Percentiles rank a stretch among this genome's conserved stretches.
Conservation (phyloP, 2,329 filamentous ascomycete species). For the Penicillium sp. region DNA sequence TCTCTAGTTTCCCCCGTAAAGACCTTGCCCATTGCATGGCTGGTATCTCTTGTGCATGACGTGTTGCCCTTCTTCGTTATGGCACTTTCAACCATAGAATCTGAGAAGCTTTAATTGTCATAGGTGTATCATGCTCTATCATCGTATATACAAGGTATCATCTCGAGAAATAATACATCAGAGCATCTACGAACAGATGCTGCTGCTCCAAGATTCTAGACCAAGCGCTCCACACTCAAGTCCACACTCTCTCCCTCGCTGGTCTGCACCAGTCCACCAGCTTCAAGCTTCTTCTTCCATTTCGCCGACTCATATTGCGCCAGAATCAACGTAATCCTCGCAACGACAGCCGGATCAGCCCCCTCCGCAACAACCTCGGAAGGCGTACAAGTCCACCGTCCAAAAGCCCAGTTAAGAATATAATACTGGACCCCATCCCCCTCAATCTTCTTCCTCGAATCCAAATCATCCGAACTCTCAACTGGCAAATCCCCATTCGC, state of each 20-base stretch:
- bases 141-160: constrained; percentile 10
- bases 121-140: constrained; percentile 7
- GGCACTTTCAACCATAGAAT: neutral
- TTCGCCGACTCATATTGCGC: constrained; percentile 47
- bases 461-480: constrained; percentile 46
- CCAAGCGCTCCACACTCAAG: constrained; percentile 36
- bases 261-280: constrained; percentile 36
- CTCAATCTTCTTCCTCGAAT: constrained; percentile 29
- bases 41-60: neutral
- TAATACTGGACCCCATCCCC: constrained; percentile 54
- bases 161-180: constrained; percentile 4
- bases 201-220: constrained; percentile 19
- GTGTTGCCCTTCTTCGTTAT: neutral
- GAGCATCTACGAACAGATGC: constrained; percentile 2
- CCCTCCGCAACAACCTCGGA: constrained; percentile 39
- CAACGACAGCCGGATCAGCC: constrained; percentile 32
- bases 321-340: constrained; percentile 47
- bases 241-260: constrained; percentile 20
- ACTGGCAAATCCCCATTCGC: constrained; percentile 42
- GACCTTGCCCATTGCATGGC: neutral
- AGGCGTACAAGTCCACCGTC: constrained; percentile 84
- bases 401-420: constrained; percentile 98
- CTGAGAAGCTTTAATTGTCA: neutral
- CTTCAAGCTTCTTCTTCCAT: constrained; percentile 49
- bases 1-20: constrained; percentile 1